Conservation (phyloP, 148 eudicot genomes). For the Silene latifolia region DNA sequence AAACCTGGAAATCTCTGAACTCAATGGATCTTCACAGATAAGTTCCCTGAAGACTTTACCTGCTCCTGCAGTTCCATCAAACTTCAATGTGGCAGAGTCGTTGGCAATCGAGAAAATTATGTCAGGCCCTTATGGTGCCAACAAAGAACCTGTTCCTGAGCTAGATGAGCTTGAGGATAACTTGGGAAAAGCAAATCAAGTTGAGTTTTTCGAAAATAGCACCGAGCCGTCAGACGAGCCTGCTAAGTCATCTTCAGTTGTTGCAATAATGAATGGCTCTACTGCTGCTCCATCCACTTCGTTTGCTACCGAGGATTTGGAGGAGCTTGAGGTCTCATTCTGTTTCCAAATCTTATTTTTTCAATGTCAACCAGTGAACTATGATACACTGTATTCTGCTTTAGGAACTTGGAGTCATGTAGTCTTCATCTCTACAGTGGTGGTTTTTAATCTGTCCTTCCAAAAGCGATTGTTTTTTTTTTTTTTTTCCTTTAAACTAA, state of each 20-base stretch:
- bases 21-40: conserved; percentile 19
- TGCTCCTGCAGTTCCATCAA: conserved; percentile 26
- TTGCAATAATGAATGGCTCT: conserved; percentile 10
- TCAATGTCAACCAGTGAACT: background rate
- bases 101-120: conserved; percentile 50
- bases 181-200: conserved; percentile 24
- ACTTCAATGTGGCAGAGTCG: conserved; percentile 42
- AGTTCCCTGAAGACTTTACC: conserved; percentile 17
- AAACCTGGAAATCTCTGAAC: conserved; percentile 20
- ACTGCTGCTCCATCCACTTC: conserved; percentile 25
- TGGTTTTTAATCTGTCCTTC: no score
- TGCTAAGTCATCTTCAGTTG: conserved; percentile 9
- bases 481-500: no score
- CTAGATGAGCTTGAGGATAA: conserved; percentile 30
- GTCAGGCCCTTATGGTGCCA: conserved; percentile 45
- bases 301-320: conserved; percentile 26
- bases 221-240: conserved; percentile 17
- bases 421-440: no score
- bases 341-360: background rate
- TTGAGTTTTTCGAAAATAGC: conserved; percentile 10
- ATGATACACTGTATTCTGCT: background rate
- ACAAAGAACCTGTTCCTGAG: conserved; percentile 29
- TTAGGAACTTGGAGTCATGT: background rate
- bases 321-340: conserved; percentile 42
- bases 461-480: no score